Evolutionary conservation across 331 rosid genomes (phyloP).

Genomic region (Acacia concinna): DNA sequence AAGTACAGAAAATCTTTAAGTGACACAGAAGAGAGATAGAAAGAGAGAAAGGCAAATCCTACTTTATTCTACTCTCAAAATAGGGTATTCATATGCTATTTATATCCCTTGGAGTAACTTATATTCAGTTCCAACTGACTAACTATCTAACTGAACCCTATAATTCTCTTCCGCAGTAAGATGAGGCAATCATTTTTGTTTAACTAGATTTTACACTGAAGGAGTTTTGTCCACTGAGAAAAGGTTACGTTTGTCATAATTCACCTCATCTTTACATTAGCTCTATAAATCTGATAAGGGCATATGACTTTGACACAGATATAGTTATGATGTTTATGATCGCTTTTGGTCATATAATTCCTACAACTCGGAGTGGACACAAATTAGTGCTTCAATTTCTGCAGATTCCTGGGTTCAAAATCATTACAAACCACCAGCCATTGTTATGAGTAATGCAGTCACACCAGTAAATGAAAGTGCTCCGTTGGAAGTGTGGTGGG

Average conservation of each 20-base stretch:
- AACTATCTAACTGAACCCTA: no score
- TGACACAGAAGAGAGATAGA: no score
- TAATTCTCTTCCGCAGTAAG: no score
- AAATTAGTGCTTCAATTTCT: neutral
- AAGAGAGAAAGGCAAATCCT: no score
- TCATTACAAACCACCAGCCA: neutral
- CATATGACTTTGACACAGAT: neutral
- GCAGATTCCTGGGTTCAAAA: neutral
- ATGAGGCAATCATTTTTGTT: no score
- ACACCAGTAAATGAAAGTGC: constrained; percentile 9
- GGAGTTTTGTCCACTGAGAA: neutral
- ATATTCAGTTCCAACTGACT: no score
- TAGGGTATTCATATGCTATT: no score
- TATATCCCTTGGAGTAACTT: no score
- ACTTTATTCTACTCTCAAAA: no score
- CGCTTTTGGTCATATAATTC: neutral
- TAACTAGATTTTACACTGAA: neutral
- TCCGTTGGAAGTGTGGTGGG: constrained; percentile 12
- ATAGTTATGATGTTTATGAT: neutral
- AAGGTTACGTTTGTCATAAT: neutral
- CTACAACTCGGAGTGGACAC: neutral
- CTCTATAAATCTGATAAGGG: neutral
- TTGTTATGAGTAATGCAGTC: constrained; percentile 21
- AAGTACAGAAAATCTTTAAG: no score
- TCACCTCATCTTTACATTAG: neutral